phyloP scores from a whole-genome alignment of 495 filamentous ascomycete genomes.

The Extremus antarcticus region DNA sequence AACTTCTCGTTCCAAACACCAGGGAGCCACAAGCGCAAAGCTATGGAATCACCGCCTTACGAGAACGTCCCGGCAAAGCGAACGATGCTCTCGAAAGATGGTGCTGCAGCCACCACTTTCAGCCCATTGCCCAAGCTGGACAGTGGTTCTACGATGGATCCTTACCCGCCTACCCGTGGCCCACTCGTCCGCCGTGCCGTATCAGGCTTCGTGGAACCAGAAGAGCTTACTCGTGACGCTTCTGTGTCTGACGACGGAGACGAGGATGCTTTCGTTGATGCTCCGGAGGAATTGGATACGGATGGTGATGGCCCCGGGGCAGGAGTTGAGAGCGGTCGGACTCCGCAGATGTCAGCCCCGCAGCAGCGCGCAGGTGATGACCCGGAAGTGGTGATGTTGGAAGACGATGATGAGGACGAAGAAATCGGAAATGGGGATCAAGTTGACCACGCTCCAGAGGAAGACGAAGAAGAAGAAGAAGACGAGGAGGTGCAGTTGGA shows the following conservation, averaged over 20 bases:
- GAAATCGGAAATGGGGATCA: neutral
- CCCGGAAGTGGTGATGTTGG: neutral
- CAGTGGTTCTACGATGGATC: neutral
- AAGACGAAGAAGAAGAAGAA: too few relatives aligned
- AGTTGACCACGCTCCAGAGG: neutral
- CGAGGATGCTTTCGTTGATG: slow-evolving; percentile 4
- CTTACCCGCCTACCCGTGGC: neutral
- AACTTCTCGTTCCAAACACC: neutral
- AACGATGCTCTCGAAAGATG: neutral
- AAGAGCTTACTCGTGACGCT: neutral
- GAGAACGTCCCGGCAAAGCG: neutral
- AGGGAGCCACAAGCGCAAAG: neutral
- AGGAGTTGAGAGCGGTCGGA: too few relatives aligned
- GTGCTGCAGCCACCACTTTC: neutral
- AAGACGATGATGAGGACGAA: neutral
- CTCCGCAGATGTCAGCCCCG: too few relatives aligned
- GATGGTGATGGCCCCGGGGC: neutral
- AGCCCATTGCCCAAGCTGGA: neutral
- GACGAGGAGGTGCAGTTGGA: too few relatives aligned
- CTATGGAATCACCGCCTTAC: neutral
- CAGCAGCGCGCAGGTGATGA: neutral
- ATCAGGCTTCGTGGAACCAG: neutral
- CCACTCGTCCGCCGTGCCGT: neutral
- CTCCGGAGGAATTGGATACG: neutral
- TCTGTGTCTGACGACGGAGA: neutral